These are phyloP conservation scores for Cucurbita argyrosperma DNA, from an alignment of 306 rosid species.

Conservation along the genomic window DNA sequence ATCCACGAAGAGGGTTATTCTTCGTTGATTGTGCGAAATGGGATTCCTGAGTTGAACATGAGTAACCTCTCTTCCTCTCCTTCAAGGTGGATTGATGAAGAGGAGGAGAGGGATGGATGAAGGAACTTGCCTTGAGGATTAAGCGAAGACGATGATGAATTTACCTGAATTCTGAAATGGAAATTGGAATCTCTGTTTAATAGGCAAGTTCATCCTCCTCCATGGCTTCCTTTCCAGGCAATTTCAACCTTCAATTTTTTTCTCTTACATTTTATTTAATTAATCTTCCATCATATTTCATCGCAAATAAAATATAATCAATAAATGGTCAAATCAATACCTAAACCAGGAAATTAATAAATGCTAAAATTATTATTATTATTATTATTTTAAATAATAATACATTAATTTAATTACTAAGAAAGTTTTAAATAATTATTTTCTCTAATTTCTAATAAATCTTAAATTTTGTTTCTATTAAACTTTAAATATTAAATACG, in stretches of 20 bases:
- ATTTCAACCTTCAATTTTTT: not conserved
- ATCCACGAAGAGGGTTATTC: not conserved
- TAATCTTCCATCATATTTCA: not conserved
- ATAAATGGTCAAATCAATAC: too few relatives aligned
- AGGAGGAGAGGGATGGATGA: not conserved
- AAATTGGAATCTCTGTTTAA: not conserved
- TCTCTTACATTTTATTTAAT: not conserved
- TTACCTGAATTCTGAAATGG: not conserved
- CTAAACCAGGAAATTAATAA: not conserved
- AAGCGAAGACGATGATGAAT: conserved; percentile 2
- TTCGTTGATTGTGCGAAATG: not conserved
- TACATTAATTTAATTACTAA: not conserved
- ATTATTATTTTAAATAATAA: not conserved
- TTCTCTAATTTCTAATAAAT: too few relatives aligned
- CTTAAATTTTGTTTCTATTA: too few relatives aligned
- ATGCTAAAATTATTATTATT: not conserved
- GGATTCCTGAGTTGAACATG: not conserved
- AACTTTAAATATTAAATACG: too few relatives aligned
- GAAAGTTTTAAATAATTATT: too few relatives aligned
- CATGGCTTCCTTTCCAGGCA: not conserved
- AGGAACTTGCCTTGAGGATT: not conserved
- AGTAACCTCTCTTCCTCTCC: conserved; percentile 6
- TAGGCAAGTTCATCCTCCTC: not conserved
- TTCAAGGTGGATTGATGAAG: not conserved
- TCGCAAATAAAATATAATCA: not conserved